These are phyloP conservation scores for Rhododendron ferrugineum DNA, from an alignment of 148 eudicot species.

Conservation along the genomic window DNA sequence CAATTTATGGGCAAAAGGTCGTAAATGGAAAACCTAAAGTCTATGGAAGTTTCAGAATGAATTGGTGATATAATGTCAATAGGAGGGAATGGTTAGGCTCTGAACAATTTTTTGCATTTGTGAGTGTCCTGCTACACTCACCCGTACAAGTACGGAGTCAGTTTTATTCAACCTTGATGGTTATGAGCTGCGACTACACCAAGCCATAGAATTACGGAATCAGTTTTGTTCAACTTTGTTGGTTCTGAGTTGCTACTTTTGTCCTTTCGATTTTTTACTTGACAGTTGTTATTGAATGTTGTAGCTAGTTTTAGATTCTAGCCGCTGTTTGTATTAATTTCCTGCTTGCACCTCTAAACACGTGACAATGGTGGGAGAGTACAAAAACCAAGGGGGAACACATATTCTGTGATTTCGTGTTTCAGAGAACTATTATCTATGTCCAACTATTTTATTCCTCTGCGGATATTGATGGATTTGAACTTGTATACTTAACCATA, in stretches of 20 bases:
- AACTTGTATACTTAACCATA: not conserved
- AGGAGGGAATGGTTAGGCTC: not conserved
- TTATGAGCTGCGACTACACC: not conserved
- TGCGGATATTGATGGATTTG: not conserved
- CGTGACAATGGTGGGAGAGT: not conserved
- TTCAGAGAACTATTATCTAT: not conserved
- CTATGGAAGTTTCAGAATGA: conserved; percentile 4
- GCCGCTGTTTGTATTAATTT: conserved; percentile 6
- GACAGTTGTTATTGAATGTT: not conserved
- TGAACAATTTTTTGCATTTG: not conserved
- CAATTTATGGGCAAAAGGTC: not conserved
- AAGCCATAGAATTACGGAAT: not conserved
- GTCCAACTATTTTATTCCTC: not conserved
- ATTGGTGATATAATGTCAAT: not conserved
- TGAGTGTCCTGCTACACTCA: not conserved
- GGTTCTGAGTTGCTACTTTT: conserved; percentile 1
- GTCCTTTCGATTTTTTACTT: not conserved
- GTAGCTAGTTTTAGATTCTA: conserved; percentile 6
- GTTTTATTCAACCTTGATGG: not conserved
- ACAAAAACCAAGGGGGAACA: not conserved
- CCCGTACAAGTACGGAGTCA: too few relatives aligned
- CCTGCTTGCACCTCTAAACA: not conserved
- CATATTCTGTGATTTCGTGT: not conserved
- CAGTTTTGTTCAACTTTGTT: not conserved
- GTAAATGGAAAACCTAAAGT: not conserved